These are phyloP conservation scores for Glutinoglossum americanum DNA, from an alignment of 495 filamentous ascomycete species.

Conservation along the genomic window DNA sequence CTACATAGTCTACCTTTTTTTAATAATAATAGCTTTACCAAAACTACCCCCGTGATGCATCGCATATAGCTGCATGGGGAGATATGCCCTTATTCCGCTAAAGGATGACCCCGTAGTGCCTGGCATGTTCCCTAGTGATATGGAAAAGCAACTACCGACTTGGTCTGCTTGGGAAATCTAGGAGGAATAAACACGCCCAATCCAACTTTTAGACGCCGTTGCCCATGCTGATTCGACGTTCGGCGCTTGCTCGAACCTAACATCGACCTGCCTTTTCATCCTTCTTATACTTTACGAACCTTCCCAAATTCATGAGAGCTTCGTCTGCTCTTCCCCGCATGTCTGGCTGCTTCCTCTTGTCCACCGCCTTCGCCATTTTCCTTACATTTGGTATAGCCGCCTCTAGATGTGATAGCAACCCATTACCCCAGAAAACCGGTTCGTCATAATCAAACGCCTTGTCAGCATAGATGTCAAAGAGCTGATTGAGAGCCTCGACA, in stretches of 20 bases:
- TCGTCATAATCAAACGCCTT: constrained; percentile 28
- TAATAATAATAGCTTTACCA: too few relatives aligned
- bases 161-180: background rate
- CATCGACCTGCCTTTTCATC: constrained; percentile 16
- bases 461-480: constrained; percentile 42
- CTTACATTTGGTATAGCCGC: constrained; percentile 26
- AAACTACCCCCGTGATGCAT: too few relatives aligned
- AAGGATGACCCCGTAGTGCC: too few relatives aligned
- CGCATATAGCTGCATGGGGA: too few relatives aligned
- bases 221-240: background rate
- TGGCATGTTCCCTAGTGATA: too few relatives aligned
- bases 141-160: too few relatives aligned
- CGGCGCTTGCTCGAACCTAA: background rate
- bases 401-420: constrained; percentile 34
- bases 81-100: too few relatives aligned
- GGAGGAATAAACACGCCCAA: background rate
- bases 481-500: constrained; percentile 35
- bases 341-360: constrained; percentile 30
- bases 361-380: constrained; percentile 29
- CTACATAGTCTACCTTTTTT: background rate
- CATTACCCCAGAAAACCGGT: constrained; percentile 32
- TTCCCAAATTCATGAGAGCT: constrained; percentile 28
- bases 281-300: constrained; percentile 39
- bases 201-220: background rate
- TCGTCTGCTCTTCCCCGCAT: constrained; percentile 33